Base-by-base conservation (phyloP, 768 basidiomycete genomes). In the Symmetrospora coprosmae region DNA sequence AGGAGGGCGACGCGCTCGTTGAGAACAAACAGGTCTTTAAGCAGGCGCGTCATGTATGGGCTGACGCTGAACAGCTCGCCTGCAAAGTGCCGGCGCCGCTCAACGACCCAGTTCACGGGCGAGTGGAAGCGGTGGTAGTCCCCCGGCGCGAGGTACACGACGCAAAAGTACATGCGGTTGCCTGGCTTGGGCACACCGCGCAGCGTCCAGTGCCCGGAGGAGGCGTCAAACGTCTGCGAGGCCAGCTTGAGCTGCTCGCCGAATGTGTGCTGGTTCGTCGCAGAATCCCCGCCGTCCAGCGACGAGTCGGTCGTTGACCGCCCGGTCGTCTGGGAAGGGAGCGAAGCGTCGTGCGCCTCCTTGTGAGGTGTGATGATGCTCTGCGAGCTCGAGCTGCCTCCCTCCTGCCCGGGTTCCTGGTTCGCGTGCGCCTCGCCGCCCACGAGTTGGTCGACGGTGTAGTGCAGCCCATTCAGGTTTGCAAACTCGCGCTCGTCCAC, bases 91-190 rank as follows among this genome's bases (percentile, higher is more conserved):
- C 94, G 74, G 63, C 94, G 75, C 69, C 86, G 85, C 76, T 99
- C 91, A 17, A 96, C 92, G 4, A 99, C 90, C 94, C 94, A 97
- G 6, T 86, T 82, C 0, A 89, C 83, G 1, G 94, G 92, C 50
- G 82, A 85, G 72, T 99, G 94, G 79, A 94, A 99, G 16, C 92
- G 81, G 69, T 99, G 92, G 72, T 97, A 97, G 71, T 99, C 94
- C 1, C 94, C 92, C 1, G 94, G 94, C 0, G 92, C 94, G 56
- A 99, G 85, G 75, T 97, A 99, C 62, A 99, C 85, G 66, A 99
- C 94, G 23, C 85, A 75, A 72, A 96, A 99, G 74, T 82, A 94
- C 23, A 97, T 80, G 17, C 82, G 78, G 70, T 96, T 84, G 14
- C 87, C 88, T 2, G 83, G 51, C 77, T 75, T 17, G 77, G 78